Base-by-base conservation (phyloP, 2,329 filamentous ascomycete genomes). In the Diatrype stigma region DNA sequence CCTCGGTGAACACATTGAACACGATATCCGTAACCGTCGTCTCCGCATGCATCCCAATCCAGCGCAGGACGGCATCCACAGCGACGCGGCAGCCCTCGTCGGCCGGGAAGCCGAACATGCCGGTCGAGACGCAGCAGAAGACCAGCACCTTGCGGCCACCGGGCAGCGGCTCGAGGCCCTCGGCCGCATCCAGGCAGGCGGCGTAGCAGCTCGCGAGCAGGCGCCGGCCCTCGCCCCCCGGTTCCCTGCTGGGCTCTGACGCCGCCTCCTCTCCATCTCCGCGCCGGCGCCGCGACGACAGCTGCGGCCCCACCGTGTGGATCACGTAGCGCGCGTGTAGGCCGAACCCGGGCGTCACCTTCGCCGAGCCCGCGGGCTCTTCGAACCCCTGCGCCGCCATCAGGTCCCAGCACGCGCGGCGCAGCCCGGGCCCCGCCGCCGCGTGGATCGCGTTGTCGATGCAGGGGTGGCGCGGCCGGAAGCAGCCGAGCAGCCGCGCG, bases 401-500 rank as follows among this genome's bases (percentile, higher is more conserved):
- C 16, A 62, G 49, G 2, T 56, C 54, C 42, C 52, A 52, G 47
- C 66, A 70, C 47, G 62, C 64, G 7, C 64, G 51, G 21, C 68
- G 59, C 5, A 70, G 49, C 12, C 61, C 55, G 3, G 67, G 67
- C 1, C 65, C 67, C 1, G 67, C 65, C 19, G 52, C 55, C 0
- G 61, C 56, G 49, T 70, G 67, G 40, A 70, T 70, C 1, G 64
- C 60, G 46, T 69, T 69, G 53, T 70, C 68, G 46, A 70, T 70
- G 47, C 68, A 70, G 17, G 53, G 59, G 45, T 69, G 67, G 1
- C 48, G 53, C 1, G 67, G 64, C 47, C 63, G 60, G 50, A 70
- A 70, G 53, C 68, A 70, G 0, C 67, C 68, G 2, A 70, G 60
- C 51, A 69, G 57, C 11, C 59, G 60, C 3, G 61, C 57, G 48